Base-by-base conservation (phyloP, 768 basidiomycete genomes). In the Mycena galopus region DNA sequence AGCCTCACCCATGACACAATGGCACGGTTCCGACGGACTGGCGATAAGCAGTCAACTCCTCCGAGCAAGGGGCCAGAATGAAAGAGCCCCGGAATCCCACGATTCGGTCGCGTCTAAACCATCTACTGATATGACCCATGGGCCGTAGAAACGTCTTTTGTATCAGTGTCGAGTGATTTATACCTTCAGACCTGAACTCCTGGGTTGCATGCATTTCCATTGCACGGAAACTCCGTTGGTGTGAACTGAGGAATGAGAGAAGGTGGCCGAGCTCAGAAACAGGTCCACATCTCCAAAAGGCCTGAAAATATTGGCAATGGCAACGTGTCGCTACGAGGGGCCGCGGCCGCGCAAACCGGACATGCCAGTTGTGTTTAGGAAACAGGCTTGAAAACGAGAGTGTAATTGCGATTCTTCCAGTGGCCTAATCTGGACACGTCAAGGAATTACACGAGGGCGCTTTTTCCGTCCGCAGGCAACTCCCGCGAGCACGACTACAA, bases 1-100 rank as follows among this genome's bases (percentile, higher is more conserved):
- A n/a, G n/a, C n/a, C n/a, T n/a, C n/a, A n/a, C n/a, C n/a, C n/a
- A n/a, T n/a, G n/a, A n/a, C n/a, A n/a, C n/a, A 60, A 74, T 79
- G 82, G 84, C 85, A 85, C 86, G 85, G 83, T 87, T 84, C 73
- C 78, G 84, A 81, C 86, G 86, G 85, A 83, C 81, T 79, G n/a
- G 70, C 59, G 71, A 62, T 72, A 67, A 65, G 65, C 65, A 72
- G 44, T 25, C 69, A 42, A 33, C 55, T 50, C 67, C 39, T 50
- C 63, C 81, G 79, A 85, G 84, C 84, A 85, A 77, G 76, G 74
- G 69, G 50, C 77, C 80, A 80, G 79, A 83, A 82, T 80, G 79
- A 81, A 80, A 78, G 77, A 67, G 65, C 68, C 67, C 79, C 71
- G 74, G 66, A 75, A 80, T 85, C 85, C 85, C 84, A 85, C 85